Evolutionary conservation across 75 land plant genomes (phyloP).

Genomic region (Sequoia sempervirens): DNA sequence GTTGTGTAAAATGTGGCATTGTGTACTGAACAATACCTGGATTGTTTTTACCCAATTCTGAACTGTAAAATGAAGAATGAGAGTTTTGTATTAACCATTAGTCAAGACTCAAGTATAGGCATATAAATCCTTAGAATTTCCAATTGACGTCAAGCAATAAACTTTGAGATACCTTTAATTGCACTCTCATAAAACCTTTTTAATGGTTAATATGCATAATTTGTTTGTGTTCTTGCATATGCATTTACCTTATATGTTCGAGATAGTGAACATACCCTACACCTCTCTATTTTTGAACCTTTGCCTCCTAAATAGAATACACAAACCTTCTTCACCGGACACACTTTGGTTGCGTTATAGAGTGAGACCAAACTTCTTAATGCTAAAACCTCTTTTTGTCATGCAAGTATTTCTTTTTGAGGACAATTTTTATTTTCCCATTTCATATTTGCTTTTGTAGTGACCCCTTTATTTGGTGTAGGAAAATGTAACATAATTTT

Average conservation of each 20-base stretch:
- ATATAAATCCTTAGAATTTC: background rate
- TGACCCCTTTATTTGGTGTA: no score
- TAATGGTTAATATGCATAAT: no score
- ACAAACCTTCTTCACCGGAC: no score
- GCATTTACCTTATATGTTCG: no score
- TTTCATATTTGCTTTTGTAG: background rate
- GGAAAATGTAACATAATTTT: no score
- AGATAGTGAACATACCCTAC: background rate
- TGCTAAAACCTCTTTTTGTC: background rate
- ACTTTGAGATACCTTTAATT: background rate
- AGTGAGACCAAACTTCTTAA: background rate
- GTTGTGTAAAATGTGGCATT: background rate
- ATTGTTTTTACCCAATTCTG: background rate
- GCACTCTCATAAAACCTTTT: background rate
- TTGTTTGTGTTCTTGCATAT: background rate
- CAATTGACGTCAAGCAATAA: background rate
- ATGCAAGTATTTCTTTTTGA: background rate
- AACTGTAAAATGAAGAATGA: background rate
- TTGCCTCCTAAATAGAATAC: no score
- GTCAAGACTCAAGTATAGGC: background rate
- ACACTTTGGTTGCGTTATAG: no score
- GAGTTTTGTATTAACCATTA: background rate
- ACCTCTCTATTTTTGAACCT: background rate
- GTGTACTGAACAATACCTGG: background rate
- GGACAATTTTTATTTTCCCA: background rate